These are phyloP conservation scores for Botrytis elliptica DNA, from an alignment of 2,329 filamentous ascomycete genomes.

Conservation along the genomic window DNA sequence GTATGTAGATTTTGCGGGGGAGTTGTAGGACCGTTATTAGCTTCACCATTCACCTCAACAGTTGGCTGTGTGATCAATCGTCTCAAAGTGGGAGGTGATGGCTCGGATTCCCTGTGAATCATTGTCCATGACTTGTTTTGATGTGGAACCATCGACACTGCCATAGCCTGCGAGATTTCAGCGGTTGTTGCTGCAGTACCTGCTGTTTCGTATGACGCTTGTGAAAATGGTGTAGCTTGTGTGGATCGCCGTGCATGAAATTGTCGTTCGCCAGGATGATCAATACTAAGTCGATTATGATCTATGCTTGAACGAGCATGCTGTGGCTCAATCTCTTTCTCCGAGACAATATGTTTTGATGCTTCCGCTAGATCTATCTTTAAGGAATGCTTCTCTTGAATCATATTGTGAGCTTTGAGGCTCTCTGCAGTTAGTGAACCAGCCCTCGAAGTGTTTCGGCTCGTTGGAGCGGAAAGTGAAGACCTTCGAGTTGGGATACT, in stretches of 20 bases:
- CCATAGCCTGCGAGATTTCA: constrained; percentile 62
- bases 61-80: constrained; percentile 21
- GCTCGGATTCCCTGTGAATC: constrained; percentile 10
- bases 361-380: constrained; percentile 16
- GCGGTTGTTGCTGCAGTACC: constrained; percentile 53
- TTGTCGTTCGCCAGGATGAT: constrained; percentile 40
- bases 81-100: constrained; percentile 19
- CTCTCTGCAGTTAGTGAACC: constrained; percentile 59
- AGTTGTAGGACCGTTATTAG: constrained; percentile 47
- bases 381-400: constrained; percentile 30
- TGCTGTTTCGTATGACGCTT: constrained; percentile 57
- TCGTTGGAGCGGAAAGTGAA: constrained; percentile 62
- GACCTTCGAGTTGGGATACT: constrained; percentile 56
- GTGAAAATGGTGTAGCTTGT: constrained; percentile 62
- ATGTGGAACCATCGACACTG: constrained; percentile 61
- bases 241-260: constrained; percentile 47
- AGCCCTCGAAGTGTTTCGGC: constrained; percentile 54
- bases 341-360: constrained; percentile 19
- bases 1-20: constrained; percentile 51
- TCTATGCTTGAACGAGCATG: constrained; percentile 43
- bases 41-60: constrained; percentile 40
- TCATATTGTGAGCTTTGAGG: constrained; percentile 52
- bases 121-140: constrained; percentile 55
- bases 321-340: constrained; percentile 26
- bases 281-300: constrained; percentile 48